Base-by-base conservation (phyloP, 768 basidiomycete species). In the Leccinellum albellum region DNA sequence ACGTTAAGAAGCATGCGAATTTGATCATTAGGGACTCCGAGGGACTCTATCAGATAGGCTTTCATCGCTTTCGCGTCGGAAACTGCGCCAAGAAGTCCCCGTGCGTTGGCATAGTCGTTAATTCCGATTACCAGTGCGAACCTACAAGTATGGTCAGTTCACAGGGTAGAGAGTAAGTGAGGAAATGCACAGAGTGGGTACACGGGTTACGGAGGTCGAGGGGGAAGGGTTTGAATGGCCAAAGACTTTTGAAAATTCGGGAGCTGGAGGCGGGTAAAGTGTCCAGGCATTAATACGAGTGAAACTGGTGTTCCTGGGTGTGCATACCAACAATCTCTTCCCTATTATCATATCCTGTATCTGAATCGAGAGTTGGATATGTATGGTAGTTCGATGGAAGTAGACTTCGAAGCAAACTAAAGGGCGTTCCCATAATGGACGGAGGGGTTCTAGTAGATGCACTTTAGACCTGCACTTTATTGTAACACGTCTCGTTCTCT, bases 41-140 rank as follows among this genome's bases (percentile, higher is more conserved):
- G 64, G 6, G 55, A 52, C 0, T 63, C 51, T 26, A 55, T 54
- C 12, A 81, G 61, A 57, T 72, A 79, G 2, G 61, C 31, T 50
- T 70, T 67, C 44, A 81, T 68, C 3, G 68, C 67, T 55, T 76
- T 66, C 0, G 79, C 79, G 53, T 81, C 79, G 13, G 62, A 56
- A 6, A 73, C 73, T 6, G 78, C 78, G 15, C 72, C 75, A 6
- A 26, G 49, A 51, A 79, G 73, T 47, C 71, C 61, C 9, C 29
- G 28, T 53, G 65, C 62, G 33, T 62, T 58, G 31, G 17, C 33
- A 47, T 80, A 80, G 42, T 69, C 33, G 55, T 79, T 71, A 48
- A 80, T 79, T 15, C 78, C 79, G 40, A 80, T 75, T 50, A 78
- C 66, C 23, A 80, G 66, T 6, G 77, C 77, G 15, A 76, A 74